A percentile compares a stretch with the other conserved stretches of the same genome.
These are phyloP conservation scores for Podila verticillata DNA, from an alignment of 192 early-diverging fungal genomes.

Conservation along the genomic window DNA sequence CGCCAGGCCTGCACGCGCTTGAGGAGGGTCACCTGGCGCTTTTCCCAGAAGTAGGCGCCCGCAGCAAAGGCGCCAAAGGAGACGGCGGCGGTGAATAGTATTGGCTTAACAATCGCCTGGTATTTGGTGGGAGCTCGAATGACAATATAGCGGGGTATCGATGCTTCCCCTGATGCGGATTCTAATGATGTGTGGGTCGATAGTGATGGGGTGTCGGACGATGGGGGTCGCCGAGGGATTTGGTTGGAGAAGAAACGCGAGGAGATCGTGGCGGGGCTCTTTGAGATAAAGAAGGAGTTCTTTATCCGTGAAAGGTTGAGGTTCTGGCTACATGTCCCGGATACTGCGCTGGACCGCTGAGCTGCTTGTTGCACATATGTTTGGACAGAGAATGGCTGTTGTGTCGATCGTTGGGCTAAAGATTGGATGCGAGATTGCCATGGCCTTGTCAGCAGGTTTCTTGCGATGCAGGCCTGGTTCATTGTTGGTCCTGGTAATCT, in stretches of 20 bases:
- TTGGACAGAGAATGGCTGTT: background rate
- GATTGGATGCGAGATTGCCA: background rate
- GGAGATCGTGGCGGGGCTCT: background rate
- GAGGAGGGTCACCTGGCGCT: constrained; percentile 32
- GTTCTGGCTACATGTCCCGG: no score
- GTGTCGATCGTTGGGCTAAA: background rate
- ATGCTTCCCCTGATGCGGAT: background rate
- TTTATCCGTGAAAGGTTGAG: no score
- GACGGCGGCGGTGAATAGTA: constrained; percentile 55
- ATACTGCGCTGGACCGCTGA: no score
- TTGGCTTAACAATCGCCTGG: constrained; percentile 47
- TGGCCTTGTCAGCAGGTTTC: background rate
- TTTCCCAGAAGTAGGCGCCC: constrained; percentile 49
- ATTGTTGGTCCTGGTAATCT: background rate
- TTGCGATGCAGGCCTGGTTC: background rate
- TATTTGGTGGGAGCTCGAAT: constrained; percentile 21
- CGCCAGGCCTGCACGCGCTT: constrained; percentile 42
- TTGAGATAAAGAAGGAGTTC: no score
- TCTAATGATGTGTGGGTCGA: background rate
- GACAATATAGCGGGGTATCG: constrained; percentile 11
- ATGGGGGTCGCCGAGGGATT: background rate
- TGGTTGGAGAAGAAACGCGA: background rate
- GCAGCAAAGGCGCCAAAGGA: constrained; percentile 48
- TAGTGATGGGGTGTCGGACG: background rate
- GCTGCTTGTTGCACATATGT: background rate